Evolutionary conservation across 2,329 filamentous ascomycete species (phyloP).

Genomic region (Phaeosphaeria sp.): DNA sequence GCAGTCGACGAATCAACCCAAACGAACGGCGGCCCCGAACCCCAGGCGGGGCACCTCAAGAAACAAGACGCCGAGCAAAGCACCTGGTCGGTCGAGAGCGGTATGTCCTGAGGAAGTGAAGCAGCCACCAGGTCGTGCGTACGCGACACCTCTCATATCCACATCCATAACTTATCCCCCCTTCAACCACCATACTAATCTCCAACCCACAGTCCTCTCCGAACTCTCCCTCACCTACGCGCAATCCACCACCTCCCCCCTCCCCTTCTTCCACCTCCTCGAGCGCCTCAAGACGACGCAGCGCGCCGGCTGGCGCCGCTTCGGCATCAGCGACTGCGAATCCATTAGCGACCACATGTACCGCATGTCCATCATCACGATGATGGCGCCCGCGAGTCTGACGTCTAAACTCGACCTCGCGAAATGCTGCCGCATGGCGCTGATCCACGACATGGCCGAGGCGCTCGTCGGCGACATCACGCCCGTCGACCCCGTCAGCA

Average conservation of each 20-base stretch:
- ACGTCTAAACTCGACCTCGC: constrained; percentile 74
- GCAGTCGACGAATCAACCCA: constrained; percentile 47
- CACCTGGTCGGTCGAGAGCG: constrained; percentile 54
- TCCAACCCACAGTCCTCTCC: constrained; percentile 62
- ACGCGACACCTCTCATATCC: constrained; percentile 38
- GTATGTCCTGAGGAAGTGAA: constrained; percentile 47
- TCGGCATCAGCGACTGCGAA: constrained; percentile 78
- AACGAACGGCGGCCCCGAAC: constrained; percentile 48
- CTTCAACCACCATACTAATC: constrained; percentile 5
- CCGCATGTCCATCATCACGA: constrained; percentile 95
- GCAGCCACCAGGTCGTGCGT: constrained; percentile 31
- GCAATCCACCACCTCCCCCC: constrained; percentile 72
- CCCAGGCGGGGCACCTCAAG: constrained; percentile 45
- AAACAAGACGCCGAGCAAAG: constrained; percentile 24
- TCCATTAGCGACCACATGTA: constrained; percentile 99
- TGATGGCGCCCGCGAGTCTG: constrained; percentile 83
- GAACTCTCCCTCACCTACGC: constrained; percentile 66
- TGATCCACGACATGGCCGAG: constrained; percentile 98
- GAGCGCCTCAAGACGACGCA: constrained; percentile 95
- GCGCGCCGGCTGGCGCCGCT: constrained; percentile 93
- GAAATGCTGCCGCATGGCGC: constrained; percentile 92
- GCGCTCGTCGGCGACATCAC: constrained; percentile 95
- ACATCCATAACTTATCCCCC: neutral
- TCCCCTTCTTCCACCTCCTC: constrained; percentile 94
- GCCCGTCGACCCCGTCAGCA: constrained; percentile 83